Percentiles rank a stretch among this genome's conserved stretches.
Evolutionary conservation across 345 rosid species (phyloP).

Genomic region (Dovyalis caffra): DNA sequence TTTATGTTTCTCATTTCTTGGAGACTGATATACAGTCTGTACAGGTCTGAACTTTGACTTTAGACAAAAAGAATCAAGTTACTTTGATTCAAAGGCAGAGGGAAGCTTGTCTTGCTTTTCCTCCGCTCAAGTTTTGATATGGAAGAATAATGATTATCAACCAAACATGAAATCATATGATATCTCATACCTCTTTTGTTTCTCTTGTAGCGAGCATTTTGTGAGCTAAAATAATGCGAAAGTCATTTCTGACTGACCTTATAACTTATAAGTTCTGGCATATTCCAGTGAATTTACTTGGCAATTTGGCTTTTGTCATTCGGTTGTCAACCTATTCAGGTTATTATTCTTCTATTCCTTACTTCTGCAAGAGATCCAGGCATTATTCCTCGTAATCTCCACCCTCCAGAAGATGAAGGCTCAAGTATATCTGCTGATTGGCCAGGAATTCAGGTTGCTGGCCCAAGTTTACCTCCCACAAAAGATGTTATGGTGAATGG

Average conservation of each 20-base stretch:
- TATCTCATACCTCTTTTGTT: background rate
- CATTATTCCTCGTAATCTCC: conserved; percentile 74
- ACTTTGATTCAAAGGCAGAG: background rate
- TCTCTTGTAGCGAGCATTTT: background rate
- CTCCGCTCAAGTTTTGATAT: background rate
- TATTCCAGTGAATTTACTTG: background rate
- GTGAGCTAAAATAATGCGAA: background rate
- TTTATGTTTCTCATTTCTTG: background rate
- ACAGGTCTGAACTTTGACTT: background rate
- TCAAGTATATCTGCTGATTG: conserved; percentile 48
- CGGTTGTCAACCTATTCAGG: conserved; percentile 44
- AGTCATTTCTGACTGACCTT: background rate
- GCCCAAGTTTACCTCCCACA: conserved; percentile 52
- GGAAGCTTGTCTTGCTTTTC: background rate
- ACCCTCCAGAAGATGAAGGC: conserved; percentile 82
- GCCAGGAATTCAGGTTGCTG: conserved; percentile 39
- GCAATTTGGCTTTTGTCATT: background rate
- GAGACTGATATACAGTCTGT: background rate
- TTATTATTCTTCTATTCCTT: conserved; percentile 65
- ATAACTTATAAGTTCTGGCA: background rate
- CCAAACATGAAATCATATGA: background rate
- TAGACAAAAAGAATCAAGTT: background rate
- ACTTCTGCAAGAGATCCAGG: conserved; percentile 96
- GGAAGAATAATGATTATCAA: background rate
- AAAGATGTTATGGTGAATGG: conserved; percentile 77